These are phyloP conservation scores for Lactifluus piperatus DNA, from an alignment of 768 basidiomycete species.

Conservation along the genomic window DNA sequence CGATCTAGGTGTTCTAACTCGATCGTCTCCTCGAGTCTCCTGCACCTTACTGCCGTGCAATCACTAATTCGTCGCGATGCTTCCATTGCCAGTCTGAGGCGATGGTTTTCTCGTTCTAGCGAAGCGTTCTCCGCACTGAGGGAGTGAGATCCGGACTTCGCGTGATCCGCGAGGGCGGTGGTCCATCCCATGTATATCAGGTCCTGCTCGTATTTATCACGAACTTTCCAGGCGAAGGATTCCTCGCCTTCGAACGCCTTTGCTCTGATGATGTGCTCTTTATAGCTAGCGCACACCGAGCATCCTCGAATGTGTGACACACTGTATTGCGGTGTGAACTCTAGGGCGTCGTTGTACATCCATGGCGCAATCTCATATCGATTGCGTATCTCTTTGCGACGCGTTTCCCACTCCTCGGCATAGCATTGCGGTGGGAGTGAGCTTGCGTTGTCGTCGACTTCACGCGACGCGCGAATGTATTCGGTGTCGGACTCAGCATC, in stretches of 20 bases:
- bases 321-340: neutral
- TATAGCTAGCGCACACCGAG: neutral
- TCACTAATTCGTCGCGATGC: no score
- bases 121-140: no score
- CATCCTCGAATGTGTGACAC: neutral
- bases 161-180: neutral
- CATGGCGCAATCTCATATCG: neutral
- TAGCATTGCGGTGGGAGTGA: neutral
- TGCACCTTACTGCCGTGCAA: no score
- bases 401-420: neutral
- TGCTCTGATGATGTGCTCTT: neutral
- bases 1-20: no score
- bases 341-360: neutral
- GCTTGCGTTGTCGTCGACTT: no score
- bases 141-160: no score
- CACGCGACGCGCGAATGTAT: no score
- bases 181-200: neutral
- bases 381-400: fast-evolving
- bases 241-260: neutral
- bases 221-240: neutral
- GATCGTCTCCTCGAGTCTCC: no score
- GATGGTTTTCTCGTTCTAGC: no score
- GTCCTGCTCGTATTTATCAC: neutral
- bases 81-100: no score
- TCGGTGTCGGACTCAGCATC: neutral